Conservation (phyloP, 371 early-diverging fungal species). For the Polyrhizophydium stewartii region DNA sequence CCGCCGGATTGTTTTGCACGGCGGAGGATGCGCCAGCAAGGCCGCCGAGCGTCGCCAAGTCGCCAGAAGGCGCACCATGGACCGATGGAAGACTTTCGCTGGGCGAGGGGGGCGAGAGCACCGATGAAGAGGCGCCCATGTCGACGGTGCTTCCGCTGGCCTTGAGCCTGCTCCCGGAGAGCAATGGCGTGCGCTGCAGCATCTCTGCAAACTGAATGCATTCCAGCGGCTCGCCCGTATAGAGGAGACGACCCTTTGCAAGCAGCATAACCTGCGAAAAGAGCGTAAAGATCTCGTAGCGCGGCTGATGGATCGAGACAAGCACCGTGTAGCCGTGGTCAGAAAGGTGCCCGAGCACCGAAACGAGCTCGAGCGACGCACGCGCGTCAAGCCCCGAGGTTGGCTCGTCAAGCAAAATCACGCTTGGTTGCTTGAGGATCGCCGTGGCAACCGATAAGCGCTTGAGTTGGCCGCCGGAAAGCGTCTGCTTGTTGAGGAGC, state of each 20-base stretch:
- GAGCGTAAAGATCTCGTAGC: conserved; percentile 83
- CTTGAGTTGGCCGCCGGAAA: conserved; percentile 34
- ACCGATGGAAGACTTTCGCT: too few relatives aligned
- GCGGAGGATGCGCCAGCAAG: too few relatives aligned
- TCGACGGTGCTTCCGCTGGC: too few relatives aligned
- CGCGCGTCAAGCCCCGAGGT: conserved; percentile 59
- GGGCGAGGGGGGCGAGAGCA: too few relatives aligned
- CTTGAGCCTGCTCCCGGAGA: too few relatives aligned
- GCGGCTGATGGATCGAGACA: conserved; percentile 96
- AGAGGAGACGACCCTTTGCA: conserved; percentile 54
- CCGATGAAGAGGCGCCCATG: too few relatives aligned
- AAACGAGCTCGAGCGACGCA: conserved; percentile 91
- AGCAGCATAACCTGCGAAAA: conserved; percentile 89
- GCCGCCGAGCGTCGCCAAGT: too few relatives aligned
- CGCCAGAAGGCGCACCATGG: too few relatives aligned
- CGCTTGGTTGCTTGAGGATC: conserved; percentile 27
- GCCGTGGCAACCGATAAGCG: conserved; percentile 35
- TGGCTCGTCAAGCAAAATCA: conserved; percentile 65
- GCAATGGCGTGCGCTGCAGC: too few relatives aligned
- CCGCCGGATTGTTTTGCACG: conserved; percentile 16
- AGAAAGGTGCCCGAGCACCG: conserved; percentile 78
- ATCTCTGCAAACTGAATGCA: too few relatives aligned
- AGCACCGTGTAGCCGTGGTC: conserved; percentile 85
- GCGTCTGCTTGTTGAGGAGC: conserved; percentile 8
- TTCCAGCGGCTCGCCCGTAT: too few relatives aligned